Evolutionary conservation across 139 green algal genomes (phyloP).

Genomic region (Chlamydomonas urium): DNA sequence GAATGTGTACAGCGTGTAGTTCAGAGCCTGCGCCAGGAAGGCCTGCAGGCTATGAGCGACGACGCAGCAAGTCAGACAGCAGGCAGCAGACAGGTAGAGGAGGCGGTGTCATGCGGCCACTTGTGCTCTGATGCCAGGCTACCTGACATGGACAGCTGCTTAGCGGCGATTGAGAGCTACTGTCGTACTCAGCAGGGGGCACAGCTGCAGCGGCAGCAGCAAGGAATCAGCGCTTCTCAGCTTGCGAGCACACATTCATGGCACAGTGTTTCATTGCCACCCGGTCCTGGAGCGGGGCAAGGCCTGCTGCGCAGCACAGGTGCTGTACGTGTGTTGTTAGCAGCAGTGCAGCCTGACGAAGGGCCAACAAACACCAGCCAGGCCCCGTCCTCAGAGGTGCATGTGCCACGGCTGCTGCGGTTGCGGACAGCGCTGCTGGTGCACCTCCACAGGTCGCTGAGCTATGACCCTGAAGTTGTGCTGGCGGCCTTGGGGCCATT

Average conservation of each 20-base stretch:
- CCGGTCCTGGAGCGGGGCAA: too few species aligned
- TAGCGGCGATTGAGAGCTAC: not conserved
- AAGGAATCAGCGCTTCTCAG: too few species aligned
- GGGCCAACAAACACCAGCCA: too few species aligned
- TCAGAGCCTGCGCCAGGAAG: not conserved
- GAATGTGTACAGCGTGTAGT: slow-evolving; percentile 10
- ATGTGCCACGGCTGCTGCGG: slow-evolving; percentile 7
- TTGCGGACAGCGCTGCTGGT: slow-evolving; percentile 45
- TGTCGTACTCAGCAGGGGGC: not conserved
- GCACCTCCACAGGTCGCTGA: slow-evolving; percentile 46
- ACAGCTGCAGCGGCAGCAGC: not conserved
- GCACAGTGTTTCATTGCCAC: too few species aligned
- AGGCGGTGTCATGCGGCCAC: too few species aligned
- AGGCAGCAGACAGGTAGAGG: not conserved
- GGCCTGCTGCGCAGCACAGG: too few species aligned
- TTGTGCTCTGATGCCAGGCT: not conserved
- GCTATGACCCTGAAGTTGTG: slow-evolving; percentile 44
- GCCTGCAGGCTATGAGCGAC: not conserved
- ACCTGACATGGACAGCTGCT: not conserved
- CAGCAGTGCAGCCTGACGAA: too few species aligned
- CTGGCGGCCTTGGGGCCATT: slow-evolving; percentile 13
- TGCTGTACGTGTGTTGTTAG: too few species aligned
- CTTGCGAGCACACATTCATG: too few species aligned
- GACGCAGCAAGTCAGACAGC: not conserved
- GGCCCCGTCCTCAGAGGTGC: too few species aligned